Evolutionary conservation across 1,284 basidiomycete genomes (phyloP).

Genomic region (Cutaneotrichosporon spelunceum): DNA sequence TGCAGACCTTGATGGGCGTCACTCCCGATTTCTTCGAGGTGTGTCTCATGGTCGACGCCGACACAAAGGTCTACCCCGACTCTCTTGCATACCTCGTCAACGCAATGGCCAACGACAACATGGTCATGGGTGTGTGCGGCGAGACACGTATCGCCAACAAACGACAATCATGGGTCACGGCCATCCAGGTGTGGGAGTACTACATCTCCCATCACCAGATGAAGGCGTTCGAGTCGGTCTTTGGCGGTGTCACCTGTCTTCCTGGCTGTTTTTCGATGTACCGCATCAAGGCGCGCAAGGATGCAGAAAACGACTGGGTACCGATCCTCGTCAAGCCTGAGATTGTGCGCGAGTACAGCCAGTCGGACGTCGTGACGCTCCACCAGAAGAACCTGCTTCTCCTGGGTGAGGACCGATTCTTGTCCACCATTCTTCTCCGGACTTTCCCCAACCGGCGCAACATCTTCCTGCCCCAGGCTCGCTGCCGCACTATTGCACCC

Average conservation of each 20-base stretch:
- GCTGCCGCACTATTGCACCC: constrained; percentile 91
- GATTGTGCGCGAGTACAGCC: constrained; percentile 95
- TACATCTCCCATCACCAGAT: constrained; percentile 98
- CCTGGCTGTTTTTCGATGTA: constrained; percentile 99
- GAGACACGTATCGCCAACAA: constrained; percentile 99
- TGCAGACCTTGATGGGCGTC: constrained; percentile 95
- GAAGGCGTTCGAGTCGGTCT: constrained; percentile 98
- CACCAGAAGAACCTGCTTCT: constrained; percentile 98
- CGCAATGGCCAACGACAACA: constrained; percentile 95
- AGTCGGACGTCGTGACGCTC: constrained; percentile 84
- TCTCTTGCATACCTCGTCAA: constrained; percentile 85
- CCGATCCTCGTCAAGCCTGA: constrained; percentile 96
- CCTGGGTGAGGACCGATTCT: constrained; percentile 96
- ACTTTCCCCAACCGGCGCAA: constrained; percentile 99
- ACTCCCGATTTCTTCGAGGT: constrained; percentile 99
- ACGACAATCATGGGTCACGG: constrained; percentile 93
- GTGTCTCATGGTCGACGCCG: constrained; percentile 97
- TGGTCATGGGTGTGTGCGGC: constrained; percentile 99
- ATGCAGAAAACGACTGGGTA: constrained; percentile 90
- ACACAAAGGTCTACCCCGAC: constrained; percentile 86
- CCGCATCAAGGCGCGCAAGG: constrained; percentile 86
- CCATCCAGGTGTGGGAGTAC: constrained; percentile 95
- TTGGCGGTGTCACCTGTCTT: constrained; percentile 98
- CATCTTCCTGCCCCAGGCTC: constrained; percentile 97
- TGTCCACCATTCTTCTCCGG: constrained; percentile 89